These are phyloP conservation scores for Gremmenia infestans DNA, from an alignment of 2,329 filamentous ascomycete genomes.

Conservation along the genomic window DNA sequence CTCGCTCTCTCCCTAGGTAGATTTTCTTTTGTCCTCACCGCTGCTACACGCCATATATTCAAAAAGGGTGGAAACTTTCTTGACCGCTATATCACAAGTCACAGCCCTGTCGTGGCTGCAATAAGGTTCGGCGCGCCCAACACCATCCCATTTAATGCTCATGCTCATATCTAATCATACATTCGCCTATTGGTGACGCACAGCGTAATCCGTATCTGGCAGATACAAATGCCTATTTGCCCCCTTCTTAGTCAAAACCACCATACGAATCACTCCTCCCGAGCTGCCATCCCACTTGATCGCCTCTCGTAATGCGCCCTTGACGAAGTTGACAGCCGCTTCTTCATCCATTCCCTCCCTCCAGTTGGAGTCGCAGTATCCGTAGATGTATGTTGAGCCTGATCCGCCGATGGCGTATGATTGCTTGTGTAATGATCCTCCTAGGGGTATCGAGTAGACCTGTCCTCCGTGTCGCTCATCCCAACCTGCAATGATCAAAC, in stretches of 20 bases:
- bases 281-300: conserved; percentile 99
- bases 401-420: conserved; percentile 93
- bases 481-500: conserved; percentile 98
- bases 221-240: conserved; percentile 93
- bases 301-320: conserved; percentile 82
- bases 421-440: conserved; percentile 96
- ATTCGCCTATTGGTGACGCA: conserved; percentile 48
- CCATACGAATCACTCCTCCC: conserved; percentile 95
- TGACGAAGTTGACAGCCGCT: conserved; percentile 89
- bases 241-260: conserved; percentile 85
- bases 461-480: conserved; percentile 92
- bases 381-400: conserved; percentile 98
- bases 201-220: conserved; percentile 77
- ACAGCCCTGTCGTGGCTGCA: conserved; percentile 6
- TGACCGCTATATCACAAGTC: conserved; percentile 10
- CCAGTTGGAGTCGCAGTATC: conserved; percentile 97
- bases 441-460: conserved; percentile 94
- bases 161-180: conserved; percentile 26
- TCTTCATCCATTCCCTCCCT: conserved; percentile 88
- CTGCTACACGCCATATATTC: conserved; percentile 6
- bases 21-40: conserved; percentile 11
- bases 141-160: conserved; percentile 28
- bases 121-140: conserved; percentile 12
- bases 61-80: not conserved
- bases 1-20: too few relatives aligned